Evolutionary conservation across 306 rosid genomes (phyloP).

Genomic region (Dryas alaskensis): DNA sequence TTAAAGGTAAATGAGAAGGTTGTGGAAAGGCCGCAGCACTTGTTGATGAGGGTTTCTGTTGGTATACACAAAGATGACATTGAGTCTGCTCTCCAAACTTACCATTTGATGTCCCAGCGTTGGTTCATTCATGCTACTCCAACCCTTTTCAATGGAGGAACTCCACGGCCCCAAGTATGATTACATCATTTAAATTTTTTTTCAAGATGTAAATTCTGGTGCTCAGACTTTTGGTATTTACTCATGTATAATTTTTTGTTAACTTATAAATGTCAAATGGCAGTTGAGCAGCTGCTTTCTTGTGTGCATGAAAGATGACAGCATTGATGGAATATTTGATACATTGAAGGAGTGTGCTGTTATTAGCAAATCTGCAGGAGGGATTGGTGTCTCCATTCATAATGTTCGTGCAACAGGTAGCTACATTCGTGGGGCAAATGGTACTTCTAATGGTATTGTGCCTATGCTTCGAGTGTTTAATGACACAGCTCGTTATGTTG

Average conservation of each 20-base stretch:
- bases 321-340: constrained; percentile 78
- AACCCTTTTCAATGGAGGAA: constrained; percentile 85
- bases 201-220: background rate
- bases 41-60: constrained; percentile 93
- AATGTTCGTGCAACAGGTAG: constrained; percentile 75
- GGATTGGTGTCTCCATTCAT: constrained; percentile 82
- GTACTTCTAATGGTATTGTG: constrained; percentile 82
- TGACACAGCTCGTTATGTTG: constrained; percentile 94
- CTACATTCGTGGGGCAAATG: constrained; percentile 85
- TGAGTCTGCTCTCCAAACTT: constrained; percentile 70
- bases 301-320: constrained; percentile 80
- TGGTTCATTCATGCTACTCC: constrained; percentile 99
- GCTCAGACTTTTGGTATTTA: background rate
- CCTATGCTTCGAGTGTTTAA: constrained; percentile 83
- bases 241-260: background rate
- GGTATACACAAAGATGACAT: constrained; percentile 87
- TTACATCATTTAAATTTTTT: background rate
- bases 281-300: constrained; percentile 97
- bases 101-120: constrained; percentile 82
- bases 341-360: constrained; percentile 89
- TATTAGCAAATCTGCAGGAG: constrained; percentile 92
- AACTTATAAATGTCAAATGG: constrained; percentile 2
- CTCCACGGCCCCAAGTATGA: constrained; percentile 79
- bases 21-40: constrained; percentile 90
- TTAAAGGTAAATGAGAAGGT: constrained; percentile 71